Base-by-base conservation (phyloP, 495 filamentous ascomycete genomes). In the Terfezia claveryi region DNA sequence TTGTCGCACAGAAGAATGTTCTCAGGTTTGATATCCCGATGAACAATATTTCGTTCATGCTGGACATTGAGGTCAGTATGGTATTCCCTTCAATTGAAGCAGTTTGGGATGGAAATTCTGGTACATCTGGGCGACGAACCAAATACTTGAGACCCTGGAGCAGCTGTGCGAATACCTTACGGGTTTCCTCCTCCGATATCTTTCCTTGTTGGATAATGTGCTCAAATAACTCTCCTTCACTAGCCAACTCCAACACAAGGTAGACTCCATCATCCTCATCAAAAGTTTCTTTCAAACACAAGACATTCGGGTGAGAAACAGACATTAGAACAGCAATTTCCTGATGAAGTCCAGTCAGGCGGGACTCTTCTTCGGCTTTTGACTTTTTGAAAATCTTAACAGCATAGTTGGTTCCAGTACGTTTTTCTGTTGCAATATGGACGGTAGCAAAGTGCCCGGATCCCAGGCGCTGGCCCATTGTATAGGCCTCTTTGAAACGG, bases 11-110 rank as follows among this genome's bases (percentile, higher is more conserved):
- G 68, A 9, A 99, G 75, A 51, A 99, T 99, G 58, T 99, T 99
- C 66, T 99, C 92, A 1, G 92, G 92, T 67, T 99, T 99, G 64
- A 99, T 94, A 61, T 99, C 92, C 51, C 92, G 85, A 68, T 99
- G 92, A 8, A 95, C 89, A 62, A 96, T 94, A 60, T 87, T 88
- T 59, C 92, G 85, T 54, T 96, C 92, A 67, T 99, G 92, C 91
- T 96, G 57, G 49, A 56, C 41, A 10, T 37, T 44, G 23, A 37
- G 38, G 8, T 23, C 16, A 44, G 50, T 23, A 12, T 27, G 23
- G 7, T 5, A 4, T 32, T 32, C 27, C 7, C 27, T 32, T 32
- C 27, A 32, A 32, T 32, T 32, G 27, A 23, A 38, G 8, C 14
- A 54, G 32, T 36, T 2, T 36, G 14, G 27, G 12, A 10, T 11